Base-by-base conservation (phyloP, 345 rosid species). In the Psidium guajava region DNA sequence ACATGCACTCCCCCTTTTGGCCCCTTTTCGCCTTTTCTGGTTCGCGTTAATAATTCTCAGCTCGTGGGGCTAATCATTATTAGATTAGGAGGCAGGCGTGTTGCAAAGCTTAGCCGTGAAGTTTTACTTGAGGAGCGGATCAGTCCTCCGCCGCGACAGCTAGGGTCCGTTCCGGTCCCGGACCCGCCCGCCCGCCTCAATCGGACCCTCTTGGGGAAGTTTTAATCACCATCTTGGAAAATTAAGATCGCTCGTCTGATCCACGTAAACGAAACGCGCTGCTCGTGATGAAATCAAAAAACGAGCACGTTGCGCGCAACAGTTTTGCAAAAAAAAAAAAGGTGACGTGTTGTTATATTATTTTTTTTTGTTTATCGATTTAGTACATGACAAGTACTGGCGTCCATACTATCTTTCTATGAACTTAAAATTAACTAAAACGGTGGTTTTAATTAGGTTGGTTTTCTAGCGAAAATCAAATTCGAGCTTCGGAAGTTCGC, bases 161-260 rank as follows among this genome's bases (percentile, higher is more conserved):
- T 61, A 28, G 74, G 75, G 44, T 3, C 28, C 6, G n/a, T 28
- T 21, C 4, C 10, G 22, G 22, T 42, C 5, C 49, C 49, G 49
- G 36, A 2, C 75, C 0, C 18, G 20, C 12, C 21, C 10, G 0
- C 11, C 11, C 44, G 1, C 77, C 77, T 32, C 21, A 21, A 32
- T 32, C 18, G 32, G 77, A 18, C 47, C 47, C 16, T 28, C 24
- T 1, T 12, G 6, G 0, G 77, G 22, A 22, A 55, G 24, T 3
- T 22, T 8, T 4, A 0, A 32, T 32, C 1, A 2, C 21, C 13
- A 0, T 8, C 0, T 1, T 2, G 36, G 77, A 5, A 4, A 69
- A 69, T 69, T 32, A 2, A 7, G 77, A 32, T 69, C 9, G 47
- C 75, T 20, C 1, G 21, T 15, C 11, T 7, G 3, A 28, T 32